Evolutionary conservation across 495 filamentous ascomycete species (phyloP).

Genomic region (Podospora comata): DNA sequence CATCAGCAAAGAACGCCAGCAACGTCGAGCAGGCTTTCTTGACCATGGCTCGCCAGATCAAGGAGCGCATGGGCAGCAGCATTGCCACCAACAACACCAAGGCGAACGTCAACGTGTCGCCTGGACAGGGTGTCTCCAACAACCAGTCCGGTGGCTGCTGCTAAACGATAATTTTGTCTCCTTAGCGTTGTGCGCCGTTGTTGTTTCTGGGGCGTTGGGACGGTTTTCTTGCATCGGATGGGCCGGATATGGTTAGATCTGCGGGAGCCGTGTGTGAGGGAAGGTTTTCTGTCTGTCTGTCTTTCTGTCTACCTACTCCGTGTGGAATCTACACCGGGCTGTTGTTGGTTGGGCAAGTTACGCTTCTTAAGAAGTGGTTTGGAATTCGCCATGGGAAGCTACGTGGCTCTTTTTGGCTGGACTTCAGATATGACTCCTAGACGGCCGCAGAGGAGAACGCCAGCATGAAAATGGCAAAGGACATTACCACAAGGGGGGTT

Average conservation of each 20-base stretch:
- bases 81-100: constrained; percentile 95
- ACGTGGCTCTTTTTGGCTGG: neutral
- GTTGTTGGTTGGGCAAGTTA: constrained; percentile 2
- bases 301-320: constrained; percentile 7
- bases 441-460: neutral
- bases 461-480: neutral
- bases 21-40: constrained; percentile 99
- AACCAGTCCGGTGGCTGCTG: constrained; percentile 90
- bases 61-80: constrained; percentile 98
- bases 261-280: constrained; percentile 6
- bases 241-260: constrained; percentile 24
- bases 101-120: constrained; percentile 90
- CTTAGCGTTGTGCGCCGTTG: constrained; percentile 21
- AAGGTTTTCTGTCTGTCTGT: constrained; percentile 7
- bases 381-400: neutral
- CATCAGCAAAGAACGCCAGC: constrained; percentile 97
- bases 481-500: neutral
- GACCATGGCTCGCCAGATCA: constrained; percentile 99
- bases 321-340: neutral
- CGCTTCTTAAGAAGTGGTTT: neutral
- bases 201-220: constrained; percentile 30
- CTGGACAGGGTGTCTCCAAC: constrained; percentile 91
- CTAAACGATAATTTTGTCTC: constrained; percentile 51
- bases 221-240: constrained; percentile 32
- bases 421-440: constrained; percentile 1